Evolutionary conservation across 495 filamentous ascomycete genomes (phyloP), one percentile per base, ranked within the genome.

Genomic region (Aspergillus panamensis): DNA sequence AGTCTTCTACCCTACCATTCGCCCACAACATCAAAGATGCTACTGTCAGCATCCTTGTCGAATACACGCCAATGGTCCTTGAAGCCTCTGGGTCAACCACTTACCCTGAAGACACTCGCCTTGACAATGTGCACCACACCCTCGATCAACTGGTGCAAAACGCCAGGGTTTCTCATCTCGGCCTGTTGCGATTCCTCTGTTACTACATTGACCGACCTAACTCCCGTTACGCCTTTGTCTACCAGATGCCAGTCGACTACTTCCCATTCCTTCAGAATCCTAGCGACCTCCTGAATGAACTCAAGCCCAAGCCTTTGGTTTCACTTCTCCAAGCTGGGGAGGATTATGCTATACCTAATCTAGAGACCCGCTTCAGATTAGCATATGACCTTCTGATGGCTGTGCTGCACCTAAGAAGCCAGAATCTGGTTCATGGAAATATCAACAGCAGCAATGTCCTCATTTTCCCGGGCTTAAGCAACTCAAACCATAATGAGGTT

Each of bases 321-420:
- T 78, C 79, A 3, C 71, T 80, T 10, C 70, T 77, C 30, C 81
- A 77, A 43, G 77, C 75, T 17, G 72, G 69, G 17, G 79, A 73
- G 39, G 74, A 78, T 30, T 74, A 71, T 51, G 71, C 73, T 33
- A 76, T 74, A 31, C 84, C 84, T 16, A 84, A 77, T 42, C 67
- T 87, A 4, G 92, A 97, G 67, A 89, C 89, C 53, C 88, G 92
- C 48, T 96, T 92, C 66, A 84, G 89, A 13, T 77, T 97, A 35
- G 91, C 90, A 0, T 84, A 90, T 50, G 90, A 91, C 61, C 78
- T 96, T 8, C 80, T 84, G 32, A 87, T 86, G 67, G 87, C 88
- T 14, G 78, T 92, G 45, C 82, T 91, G 44, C 86, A 90, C 50
- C 67, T 96, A 61, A 85, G 93, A 66, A 85, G 84, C 19, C 83